Evolutionary conservation across 805 yeast genomes (phyloP).

Genomic region (Alloascoidea africana): DNA sequence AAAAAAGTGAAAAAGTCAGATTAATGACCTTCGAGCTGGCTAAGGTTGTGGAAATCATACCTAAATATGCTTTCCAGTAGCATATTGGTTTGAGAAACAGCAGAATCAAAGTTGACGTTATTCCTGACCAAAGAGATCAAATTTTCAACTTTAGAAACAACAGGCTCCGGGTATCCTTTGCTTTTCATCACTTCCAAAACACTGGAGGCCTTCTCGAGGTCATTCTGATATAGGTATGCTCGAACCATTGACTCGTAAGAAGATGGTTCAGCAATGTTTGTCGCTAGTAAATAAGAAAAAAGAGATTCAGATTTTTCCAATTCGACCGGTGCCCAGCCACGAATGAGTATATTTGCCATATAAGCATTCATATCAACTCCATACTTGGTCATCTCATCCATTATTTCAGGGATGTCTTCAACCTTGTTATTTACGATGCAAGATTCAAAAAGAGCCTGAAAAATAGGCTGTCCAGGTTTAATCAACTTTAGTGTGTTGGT

Average conservation of each 20-base stretch:
- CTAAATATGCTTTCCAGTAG: constrained; percentile 11
- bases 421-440: constrained; percentile 19
- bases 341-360: constrained; percentile 18
- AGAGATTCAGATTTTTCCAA: constrained; percentile 13
- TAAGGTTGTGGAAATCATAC: constrained; percentile 10
- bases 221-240: constrained; percentile 14
- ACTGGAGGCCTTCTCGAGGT: constrained; percentile 10
- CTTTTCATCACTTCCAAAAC: constrained; percentile 12
- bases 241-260: constrained; percentile 20
- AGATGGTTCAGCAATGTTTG: constrained; percentile 16
- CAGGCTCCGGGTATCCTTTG: constrained; percentile 15
- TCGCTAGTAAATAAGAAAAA: constrained; percentile 12
- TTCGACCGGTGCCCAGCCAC: constrained; percentile 20
- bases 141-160: constrained; percentile 13
- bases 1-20: too few relatives aligned
- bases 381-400: constrained; percentile 17
- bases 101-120: not conserved
- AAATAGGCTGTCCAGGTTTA: constrained; percentile 20
- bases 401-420: constrained; percentile 14
- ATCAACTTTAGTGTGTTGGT: constrained; percentile 14
- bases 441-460: constrained; percentile 23
- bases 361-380: constrained; percentile 17
- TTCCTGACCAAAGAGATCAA: too few relatives aligned
- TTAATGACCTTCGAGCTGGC: too few relatives aligned
- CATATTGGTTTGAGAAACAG: constrained; percentile 2